Percentiles rank a stretch among this genome's conserved stretches.
Conservation (phyloP, 2,329 filamentous ascomycete genomes). For the Fusarium paranaense region DNA sequence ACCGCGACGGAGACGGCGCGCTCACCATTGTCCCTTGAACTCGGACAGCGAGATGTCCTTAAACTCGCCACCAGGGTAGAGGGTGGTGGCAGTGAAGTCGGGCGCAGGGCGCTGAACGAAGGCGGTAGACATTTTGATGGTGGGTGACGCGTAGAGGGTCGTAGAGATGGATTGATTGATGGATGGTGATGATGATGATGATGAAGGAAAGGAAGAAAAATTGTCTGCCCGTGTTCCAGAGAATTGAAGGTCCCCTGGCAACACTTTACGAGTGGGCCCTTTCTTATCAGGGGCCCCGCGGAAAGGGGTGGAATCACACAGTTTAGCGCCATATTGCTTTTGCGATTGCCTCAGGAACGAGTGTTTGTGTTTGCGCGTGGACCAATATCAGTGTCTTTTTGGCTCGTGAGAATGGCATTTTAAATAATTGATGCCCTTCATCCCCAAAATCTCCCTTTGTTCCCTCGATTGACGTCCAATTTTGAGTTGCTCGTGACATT, state of each 20-base stretch:
- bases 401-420: neutral
- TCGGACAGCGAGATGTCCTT: conserved; percentile 59
- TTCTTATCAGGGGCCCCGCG: conserved; percentile 3
- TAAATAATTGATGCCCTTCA: neutral
- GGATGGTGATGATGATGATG: neutral
- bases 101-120: conserved; percentile 63
- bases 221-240: neutral
- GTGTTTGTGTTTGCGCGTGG: neutral
- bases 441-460: neutral
- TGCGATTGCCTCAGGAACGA: conserved; percentile 4
- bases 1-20: neutral
- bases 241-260: conserved; percentile 9
- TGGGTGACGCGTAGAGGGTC: neutral
- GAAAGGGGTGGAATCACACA: conserved; percentile 35
- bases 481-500: neutral
- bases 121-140: conserved; percentile 55
- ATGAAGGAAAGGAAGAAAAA: neutral
- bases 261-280: conserved; percentile 27
- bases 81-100: conserved; percentile 61
- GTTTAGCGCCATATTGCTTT: conserved; percentile 35
- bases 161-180: neutral
- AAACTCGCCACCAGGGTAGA: conserved; percentile 62
- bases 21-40: conserved; percentile 60
- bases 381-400: neutral
- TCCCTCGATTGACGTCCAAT: neutral